Evolutionary conservation across 2,329 filamentous ascomycete species (phyloP).

Genomic region (Colletotrichum cordylinicola): DNA sequence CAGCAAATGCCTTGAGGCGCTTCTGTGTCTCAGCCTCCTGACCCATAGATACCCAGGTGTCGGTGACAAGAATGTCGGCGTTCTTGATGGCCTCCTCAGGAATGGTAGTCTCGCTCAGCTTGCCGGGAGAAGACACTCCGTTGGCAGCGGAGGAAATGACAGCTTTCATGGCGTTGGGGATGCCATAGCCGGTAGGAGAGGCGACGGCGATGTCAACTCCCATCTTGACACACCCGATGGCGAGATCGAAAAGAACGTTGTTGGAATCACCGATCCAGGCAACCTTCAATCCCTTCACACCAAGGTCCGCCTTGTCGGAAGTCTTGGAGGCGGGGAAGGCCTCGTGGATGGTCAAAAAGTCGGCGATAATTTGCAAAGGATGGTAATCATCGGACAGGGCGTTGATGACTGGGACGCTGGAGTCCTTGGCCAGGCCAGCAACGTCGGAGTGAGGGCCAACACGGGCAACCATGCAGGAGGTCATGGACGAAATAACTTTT

Average conservation of each 20-base stretch:
- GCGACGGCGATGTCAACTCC: constrained; percentile 88
- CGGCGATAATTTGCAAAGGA: constrained; percentile 91
- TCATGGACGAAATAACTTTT: constrained; percentile 93
- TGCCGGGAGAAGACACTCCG: constrained; percentile 64
- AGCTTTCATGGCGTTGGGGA: constrained; percentile 75
- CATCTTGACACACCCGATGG: constrained; percentile 85
- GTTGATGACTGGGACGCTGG: constrained; percentile 83
- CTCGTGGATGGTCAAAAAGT: constrained; percentile 91
- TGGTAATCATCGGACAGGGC: constrained; percentile 91
- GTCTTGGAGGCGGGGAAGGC: constrained; percentile 60
- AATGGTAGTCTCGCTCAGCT: constrained; percentile 75
- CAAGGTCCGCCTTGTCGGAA: constrained; percentile 50
- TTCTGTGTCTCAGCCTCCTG: constrained; percentile 86
- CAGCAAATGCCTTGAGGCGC: constrained; percentile 80
- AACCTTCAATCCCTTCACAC: constrained; percentile 83
- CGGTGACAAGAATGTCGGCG: constrained; percentile 91
- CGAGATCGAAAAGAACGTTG: constrained; percentile 94
- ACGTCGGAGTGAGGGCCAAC: constrained; percentile 82
- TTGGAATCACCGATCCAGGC: constrained; percentile 98
- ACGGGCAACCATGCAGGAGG: constrained; percentile 80
- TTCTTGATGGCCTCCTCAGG: constrained; percentile 86
- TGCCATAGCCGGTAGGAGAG: constrained; percentile 83
- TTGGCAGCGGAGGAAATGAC: constrained; percentile 71
- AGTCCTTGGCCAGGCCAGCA: constrained; percentile 71
- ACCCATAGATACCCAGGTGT: constrained; percentile 99